These are phyloP conservation scores for Neofusicoccum umdonicola DNA, from an alignment of 2,329 filamentous ascomycete species.

Conservation along the genomic window DNA sequence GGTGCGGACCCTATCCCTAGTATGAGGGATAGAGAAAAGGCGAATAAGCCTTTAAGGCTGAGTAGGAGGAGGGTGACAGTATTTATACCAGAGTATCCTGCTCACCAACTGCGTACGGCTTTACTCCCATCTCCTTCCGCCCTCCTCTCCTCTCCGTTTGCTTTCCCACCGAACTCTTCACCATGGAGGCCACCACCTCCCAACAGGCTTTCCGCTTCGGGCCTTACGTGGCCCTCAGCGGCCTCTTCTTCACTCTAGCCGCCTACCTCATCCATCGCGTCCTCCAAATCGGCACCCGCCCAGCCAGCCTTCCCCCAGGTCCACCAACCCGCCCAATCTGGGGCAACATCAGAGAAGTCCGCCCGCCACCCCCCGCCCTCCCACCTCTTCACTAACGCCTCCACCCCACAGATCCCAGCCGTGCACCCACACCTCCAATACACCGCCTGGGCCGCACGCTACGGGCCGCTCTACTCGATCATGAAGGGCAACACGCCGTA, in stretches of 20 bases:
- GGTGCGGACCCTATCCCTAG: too few relatives aligned
- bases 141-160: too few relatives aligned
- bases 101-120: too few relatives aligned
- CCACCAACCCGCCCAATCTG: constrained; percentile 52
- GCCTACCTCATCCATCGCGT: neutral
- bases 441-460: constrained; percentile 52
- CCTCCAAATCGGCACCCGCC: constrained; percentile 23
- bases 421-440: constrained; percentile 44
- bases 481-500: constrained; percentile 42
- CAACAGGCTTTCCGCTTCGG: neutral
- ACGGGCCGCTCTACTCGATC: constrained; percentile 52
- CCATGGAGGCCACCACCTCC: neutral
- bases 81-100: too few relatives aligned
- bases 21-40: too few relatives aligned
- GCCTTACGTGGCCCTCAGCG: neutral
- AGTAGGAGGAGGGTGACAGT: too few relatives aligned
- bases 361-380: too few relatives aligned
- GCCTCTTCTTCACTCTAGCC: neutral
- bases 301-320: constrained; percentile 46
- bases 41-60: too few relatives aligned
- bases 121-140: neutral
- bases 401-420: neutral
- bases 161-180: neutral
- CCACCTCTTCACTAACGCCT: neutral
- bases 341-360: constrained; percentile 49